These are phyloP conservation scores for Chytridium lagenaria DNA, from an alignment of 371 early-diverging fungal genomes.

Conservation along the genomic window DNA sequence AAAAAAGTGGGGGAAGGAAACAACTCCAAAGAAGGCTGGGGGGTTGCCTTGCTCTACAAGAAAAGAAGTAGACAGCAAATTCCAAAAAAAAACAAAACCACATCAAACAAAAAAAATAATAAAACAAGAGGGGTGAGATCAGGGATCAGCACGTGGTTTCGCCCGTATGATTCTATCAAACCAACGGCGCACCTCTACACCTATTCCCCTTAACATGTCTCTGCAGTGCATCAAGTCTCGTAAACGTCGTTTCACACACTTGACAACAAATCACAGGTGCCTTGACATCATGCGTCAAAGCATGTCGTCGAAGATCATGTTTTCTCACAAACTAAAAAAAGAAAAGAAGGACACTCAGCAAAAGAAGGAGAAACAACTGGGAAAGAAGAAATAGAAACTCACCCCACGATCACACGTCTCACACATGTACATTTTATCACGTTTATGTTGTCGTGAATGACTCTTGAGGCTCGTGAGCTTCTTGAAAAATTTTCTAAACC, in stretches of 20 bases:
- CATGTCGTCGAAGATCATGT: constrained; percentile 20
- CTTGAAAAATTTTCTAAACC: constrained; percentile 1
- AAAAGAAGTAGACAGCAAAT: neutral
- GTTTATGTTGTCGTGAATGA: neutral
- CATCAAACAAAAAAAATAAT: neutral
- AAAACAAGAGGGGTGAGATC: neutral
- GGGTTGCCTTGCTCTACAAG: neutral
- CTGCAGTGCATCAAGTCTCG: constrained; percentile 18
- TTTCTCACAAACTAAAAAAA: constrained; percentile 13
- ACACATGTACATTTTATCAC: neutral
- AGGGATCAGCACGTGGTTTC: no score
- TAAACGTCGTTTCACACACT: constrained; percentile 21
- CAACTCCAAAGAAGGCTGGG: neutral
- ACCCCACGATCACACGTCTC: constrained; percentile 10
- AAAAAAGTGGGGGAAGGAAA: neutral
- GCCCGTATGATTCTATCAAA: neutral
- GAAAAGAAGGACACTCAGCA: neutral
- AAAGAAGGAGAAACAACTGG: neutral
- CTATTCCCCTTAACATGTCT: constrained; percentile 20
- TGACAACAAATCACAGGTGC: neutral
- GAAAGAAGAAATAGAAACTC: neutral
- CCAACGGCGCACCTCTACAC: constrained; percentile 9
- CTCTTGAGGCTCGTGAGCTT: constrained; percentile 17
- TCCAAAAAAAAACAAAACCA: constrained; percentile 6
- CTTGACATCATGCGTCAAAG: neutral